Evolutionary conservation across 2,329 filamentous ascomycete species (phyloP).

Genomic region (Fusarium miscanthi): DNA sequence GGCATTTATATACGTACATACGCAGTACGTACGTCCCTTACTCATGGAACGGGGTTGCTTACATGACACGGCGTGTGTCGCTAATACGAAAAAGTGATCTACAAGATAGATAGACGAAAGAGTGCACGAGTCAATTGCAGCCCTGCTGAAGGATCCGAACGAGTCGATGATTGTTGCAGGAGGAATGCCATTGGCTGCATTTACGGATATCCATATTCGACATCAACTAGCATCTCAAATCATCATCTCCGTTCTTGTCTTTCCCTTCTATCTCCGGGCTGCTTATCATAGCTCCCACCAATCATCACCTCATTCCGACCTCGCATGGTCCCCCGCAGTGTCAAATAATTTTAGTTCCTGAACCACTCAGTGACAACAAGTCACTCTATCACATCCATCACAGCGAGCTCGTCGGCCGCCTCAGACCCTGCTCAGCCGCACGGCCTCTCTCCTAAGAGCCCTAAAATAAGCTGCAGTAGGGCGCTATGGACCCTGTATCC

Average conservation of each 20-base stretch:
- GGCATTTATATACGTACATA: background rate
- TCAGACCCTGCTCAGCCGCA: constrained; percentile 4
- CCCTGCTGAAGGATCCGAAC: background rate
- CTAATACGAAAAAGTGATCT: background rate
- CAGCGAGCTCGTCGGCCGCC: background rate
- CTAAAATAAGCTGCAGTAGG: constrained; percentile 7
- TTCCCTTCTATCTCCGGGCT: background rate
- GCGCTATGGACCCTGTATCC: constrained; percentile 57
- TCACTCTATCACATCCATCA: background rate
- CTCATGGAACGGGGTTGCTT: background rate
- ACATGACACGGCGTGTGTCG: background rate
- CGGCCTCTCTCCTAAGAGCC: constrained; percentile 3
- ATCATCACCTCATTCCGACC: background rate
- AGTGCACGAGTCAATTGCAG: background rate
- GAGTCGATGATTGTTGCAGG: background rate
- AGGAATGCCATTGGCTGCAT: background rate
- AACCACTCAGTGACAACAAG: background rate
- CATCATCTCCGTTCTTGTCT: background rate
- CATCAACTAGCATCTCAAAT: background rate
- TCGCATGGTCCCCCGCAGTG: constrained; percentile 17
- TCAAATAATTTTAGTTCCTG: background rate
- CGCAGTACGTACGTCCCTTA: background rate
- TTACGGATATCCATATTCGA: background rate
- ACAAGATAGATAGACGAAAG: constrained; percentile 4
- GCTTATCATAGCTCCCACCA: constrained; percentile 12